Evolutionary conservation across 2,329 filamentous ascomycete genomes (phyloP).

Genomic region (Penicillium sclerotigenum): DNA sequence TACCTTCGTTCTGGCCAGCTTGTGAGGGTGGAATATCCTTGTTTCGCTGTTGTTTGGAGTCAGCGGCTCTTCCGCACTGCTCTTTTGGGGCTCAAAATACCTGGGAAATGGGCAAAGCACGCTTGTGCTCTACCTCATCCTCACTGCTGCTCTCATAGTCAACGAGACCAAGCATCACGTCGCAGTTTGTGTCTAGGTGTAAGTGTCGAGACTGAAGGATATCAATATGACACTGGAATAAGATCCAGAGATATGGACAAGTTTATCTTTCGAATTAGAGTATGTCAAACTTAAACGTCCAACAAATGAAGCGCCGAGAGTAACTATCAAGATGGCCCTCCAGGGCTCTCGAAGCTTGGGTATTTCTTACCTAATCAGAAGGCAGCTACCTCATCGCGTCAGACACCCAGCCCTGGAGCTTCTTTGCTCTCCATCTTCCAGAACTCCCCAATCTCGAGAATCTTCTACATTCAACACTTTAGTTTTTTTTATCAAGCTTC

Average conservation of each 20-base stretch:
- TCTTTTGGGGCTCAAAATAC: slow-evolving; percentile 14
- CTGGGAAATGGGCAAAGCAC: slow-evolving; percentile 16
- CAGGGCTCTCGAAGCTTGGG: slow-evolving; percentile 10
- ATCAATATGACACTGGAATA: not conserved
- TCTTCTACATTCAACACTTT: slow-evolving; percentile 4
- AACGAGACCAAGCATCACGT: slow-evolving; percentile 41
- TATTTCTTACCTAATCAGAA: slow-evolving; percentile 35
- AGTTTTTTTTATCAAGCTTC: not conserved
- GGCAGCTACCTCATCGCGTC: slow-evolving; percentile 41
- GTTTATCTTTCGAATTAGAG: not conserved
- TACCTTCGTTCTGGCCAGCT: slow-evolving; percentile 9
- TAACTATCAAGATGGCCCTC: not conserved
- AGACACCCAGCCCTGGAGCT: slow-evolving; percentile 25
- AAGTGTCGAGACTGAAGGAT: not conserved
- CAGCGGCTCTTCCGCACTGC: not conserved
- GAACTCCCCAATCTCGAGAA: slow-evolving; percentile 5
- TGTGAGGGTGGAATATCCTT: slow-evolving; percentile 2
- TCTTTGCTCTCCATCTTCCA: slow-evolving; percentile 14
- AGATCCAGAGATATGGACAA: not conserved
- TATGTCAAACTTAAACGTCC: not conserved
- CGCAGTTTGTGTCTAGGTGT: not conserved
- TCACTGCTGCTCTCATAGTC: slow-evolving; percentile 48
- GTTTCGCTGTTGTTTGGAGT: not conserved
- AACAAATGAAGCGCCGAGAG: not conserved
- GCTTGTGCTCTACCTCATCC: slow-evolving; percentile 35